A percentile compares a stretch with the other conserved stretches of the same genome.
These are phyloP conservation scores for Acanthamoeba culbertsoni DNA, from an alignment of 208 protist species.

Conservation along the genomic window DNA sequence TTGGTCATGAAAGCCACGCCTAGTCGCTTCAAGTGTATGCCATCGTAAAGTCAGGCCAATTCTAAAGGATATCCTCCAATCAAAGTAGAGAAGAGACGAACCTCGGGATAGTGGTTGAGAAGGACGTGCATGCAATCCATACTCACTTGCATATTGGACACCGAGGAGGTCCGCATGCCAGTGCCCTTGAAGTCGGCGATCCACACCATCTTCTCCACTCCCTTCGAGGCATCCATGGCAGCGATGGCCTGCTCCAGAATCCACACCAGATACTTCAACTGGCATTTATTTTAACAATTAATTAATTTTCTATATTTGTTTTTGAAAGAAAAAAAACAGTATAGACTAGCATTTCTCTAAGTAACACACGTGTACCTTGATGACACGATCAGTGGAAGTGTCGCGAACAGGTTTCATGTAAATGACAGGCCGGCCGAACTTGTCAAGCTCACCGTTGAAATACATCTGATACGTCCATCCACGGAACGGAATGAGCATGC, in stretches of 20 bases:
- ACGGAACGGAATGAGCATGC: background rate
- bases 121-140: slow-evolving; percentile 46
- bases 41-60: background rate
- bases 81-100: background rate
- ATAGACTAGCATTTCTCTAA: too few relatives aligned
- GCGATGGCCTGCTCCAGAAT: slow-evolving; percentile 36
- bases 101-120: slow-evolving; percentile 49
- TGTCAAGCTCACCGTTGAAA: slow-evolving; percentile 21
- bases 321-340: too few relatives aligned
- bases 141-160: slow-evolving; percentile 42
- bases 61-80: background rate
- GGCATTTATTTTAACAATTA: background rate
- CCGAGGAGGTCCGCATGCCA: slow-evolving; percentile 2
- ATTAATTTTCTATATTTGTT: background rate
- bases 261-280: slow-evolving; percentile 53
- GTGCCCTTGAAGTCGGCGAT: slow-evolving; percentile 18
- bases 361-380: background rate
- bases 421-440: slow-evolving; percentile 35
- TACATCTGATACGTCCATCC: background rate
- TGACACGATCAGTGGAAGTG: slow-evolving; percentile 12
- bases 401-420: slow-evolving; percentile 53
- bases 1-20: slow-evolving; percentile 47
- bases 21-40: background rate
- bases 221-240: background rate
- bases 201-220: slow-evolving; percentile 58